Evolutionary conservation across 2,329 filamentous ascomycete species (phyloP).

Genomic region (Coniochaeta pulveracea): DNA sequence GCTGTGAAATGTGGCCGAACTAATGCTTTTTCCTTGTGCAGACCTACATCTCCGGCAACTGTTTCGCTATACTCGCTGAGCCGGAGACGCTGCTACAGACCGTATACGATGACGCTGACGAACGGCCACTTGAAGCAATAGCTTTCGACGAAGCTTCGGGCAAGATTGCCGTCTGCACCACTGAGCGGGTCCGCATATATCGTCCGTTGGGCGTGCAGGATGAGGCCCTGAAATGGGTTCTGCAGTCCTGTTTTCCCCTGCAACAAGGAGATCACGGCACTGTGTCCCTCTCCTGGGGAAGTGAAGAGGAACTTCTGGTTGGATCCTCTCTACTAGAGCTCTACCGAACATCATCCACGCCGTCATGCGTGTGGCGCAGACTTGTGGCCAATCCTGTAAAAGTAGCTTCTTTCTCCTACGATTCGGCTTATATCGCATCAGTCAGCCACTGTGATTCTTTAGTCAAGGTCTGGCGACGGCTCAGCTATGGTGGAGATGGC

Average conservation of each 20-base stretch:
- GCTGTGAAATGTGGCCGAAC: background rate
- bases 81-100: conserved; percentile 73
- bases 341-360: conserved; percentile 40
- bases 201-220: conserved; percentile 60
- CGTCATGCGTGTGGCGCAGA: conserved; percentile 61
- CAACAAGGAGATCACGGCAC: conserved; percentile 10
- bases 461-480: conserved; percentile 84
- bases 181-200: conserved; percentile 61
- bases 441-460: conserved; percentile 68
- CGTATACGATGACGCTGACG: conserved; percentile 69
- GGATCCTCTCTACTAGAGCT: conserved; percentile 61
- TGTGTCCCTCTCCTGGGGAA: conserved; percentile 68
- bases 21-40: conserved; percentile 24
- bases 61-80: conserved; percentile 71
- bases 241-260: conserved; percentile 49
- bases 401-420: conserved; percentile 70
- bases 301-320: conserved; percentile 71
- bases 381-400: conserved; percentile 61
- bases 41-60: conserved; percentile 84
- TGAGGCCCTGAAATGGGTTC: conserved; percentile 60
- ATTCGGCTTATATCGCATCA: conserved; percentile 78
- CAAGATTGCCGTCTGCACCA: conserved; percentile 70
- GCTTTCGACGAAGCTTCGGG: conserved; percentile 72
- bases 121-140: conserved; percentile 58
- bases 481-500: conserved; percentile 73